Base-by-base conservation (phyloP, 1,284 basidiomycete species). In the Naganishia liquefaciens region DNA sequence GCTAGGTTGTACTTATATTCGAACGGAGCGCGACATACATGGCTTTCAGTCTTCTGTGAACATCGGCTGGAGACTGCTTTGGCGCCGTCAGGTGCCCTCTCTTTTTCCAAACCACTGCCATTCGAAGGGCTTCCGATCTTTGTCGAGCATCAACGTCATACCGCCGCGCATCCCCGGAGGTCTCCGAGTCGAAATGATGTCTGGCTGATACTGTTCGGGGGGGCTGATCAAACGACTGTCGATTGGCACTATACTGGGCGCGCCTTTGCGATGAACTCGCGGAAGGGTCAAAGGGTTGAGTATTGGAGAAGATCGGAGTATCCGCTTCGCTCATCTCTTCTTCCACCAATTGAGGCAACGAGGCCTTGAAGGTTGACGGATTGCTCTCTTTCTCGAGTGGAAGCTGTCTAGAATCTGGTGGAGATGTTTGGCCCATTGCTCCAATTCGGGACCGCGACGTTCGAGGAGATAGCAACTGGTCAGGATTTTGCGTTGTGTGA, bases 31-130 rank as follows among this genome's bases (percentile, higher is more conserved):
- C 13, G 68, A 68, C 17, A 67, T 61, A n/a, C 63, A 55, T 17
- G 64, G 65, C 40, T 68, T 72, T 67, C 17, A 75, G 51, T n/a
- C 75, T 68, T 17, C 75, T 63, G 11, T 72, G 62, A 10, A 64
- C 57, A 6, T 63, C 66, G 11, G 71, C 70, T 5, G 70, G 69
- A 1, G 72, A 25, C 65, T 73, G 73, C 17, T 63, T 68, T 19
- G 74, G 74, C 3, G 75, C 70, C 39, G 72, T 72, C 55, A 76
- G 60, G 57, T 73, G 74, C 0, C 74, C 75, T 28, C 72, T 61
- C 11, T 67, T 51, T 21, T 71, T 54, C 61, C 68, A 76, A 42
- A 73, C 75, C 10, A 68, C 62, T 10, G 68, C 65, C 1, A 75
- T 51, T 6, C 74, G 63, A 62, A 17, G 50, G 30, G 23, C 60